Conservation (phyloP, 345 rosid species). For the Camelina laxa region DNA sequence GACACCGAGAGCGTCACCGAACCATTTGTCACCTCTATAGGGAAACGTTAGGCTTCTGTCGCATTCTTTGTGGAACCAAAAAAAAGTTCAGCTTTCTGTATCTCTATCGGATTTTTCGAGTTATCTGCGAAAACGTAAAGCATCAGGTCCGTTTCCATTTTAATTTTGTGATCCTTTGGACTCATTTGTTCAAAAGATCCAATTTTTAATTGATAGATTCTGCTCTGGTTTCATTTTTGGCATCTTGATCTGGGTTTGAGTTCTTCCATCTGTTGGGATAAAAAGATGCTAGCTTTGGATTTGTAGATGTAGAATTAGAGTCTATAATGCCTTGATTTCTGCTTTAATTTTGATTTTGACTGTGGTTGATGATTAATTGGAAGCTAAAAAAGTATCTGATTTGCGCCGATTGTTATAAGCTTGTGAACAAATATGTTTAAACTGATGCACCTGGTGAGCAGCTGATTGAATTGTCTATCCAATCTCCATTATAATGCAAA, state of each 20-base stretch:
- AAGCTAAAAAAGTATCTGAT: slow-evolving; percentile 29
- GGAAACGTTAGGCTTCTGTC: slow-evolving; percentile 23
- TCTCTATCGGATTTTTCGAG: slow-evolving; percentile 10
- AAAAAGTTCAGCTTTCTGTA: background rate
- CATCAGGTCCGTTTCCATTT: slow-evolving; percentile 33
- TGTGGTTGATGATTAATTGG: background rate
- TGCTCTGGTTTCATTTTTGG: slow-evolving; percentile 9
- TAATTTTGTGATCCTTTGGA: background rate
- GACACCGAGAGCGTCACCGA: slow-evolving; percentile 9
- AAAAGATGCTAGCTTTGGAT: slow-evolving; percentile 33
- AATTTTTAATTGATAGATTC: background rate
- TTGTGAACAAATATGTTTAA: slow-evolving; percentile 9
- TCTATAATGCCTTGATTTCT: background rate
- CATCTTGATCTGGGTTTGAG: slow-evolving; percentile 19
- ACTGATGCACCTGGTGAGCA: slow-evolving; percentile 9
- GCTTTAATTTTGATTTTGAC: background rate
- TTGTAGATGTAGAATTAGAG: background rate
- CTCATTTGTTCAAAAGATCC: background rate
- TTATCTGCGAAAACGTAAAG: slow-evolving; percentile 1
- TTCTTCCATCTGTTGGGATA: background rate
- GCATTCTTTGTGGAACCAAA: background rate
- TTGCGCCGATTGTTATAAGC: background rate
- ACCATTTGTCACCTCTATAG: slow-evolving; percentile 12
- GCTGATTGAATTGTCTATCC: background rate
- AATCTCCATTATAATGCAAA: background rate